These are phyloP conservation scores for Rubia yunnanensis DNA, from an alignment of 257 asterid genomes.

Conservation along the genomic window DNA sequence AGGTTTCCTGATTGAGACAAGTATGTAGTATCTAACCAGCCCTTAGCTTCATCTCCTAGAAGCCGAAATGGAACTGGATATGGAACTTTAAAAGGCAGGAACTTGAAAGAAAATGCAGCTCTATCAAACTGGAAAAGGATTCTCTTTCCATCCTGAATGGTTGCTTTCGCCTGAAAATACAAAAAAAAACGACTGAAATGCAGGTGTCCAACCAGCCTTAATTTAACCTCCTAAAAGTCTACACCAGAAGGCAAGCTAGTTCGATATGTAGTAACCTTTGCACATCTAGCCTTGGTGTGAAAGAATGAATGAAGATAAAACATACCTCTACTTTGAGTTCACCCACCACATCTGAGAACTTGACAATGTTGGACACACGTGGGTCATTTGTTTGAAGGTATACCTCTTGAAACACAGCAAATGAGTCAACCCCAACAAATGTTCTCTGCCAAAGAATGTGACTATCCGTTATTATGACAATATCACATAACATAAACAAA, in stretches of 20 bases:
- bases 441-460: conserved; percentile 51
- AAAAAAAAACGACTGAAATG: neutral
- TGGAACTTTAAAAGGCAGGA: conserved; percentile 86
- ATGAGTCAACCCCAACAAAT: conserved; percentile 85
- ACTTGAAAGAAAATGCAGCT: conserved; percentile 79
- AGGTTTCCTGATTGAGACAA: conserved; percentile 79
- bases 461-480: neutral
- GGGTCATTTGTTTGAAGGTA: conserved; percentile 65
- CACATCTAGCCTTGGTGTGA: neutral
- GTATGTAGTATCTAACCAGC: conserved; percentile 91
- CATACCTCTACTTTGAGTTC: conserved; percentile 94
- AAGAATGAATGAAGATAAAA: neutral
- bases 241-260: neutral
- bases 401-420: conserved; percentile 83
- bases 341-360: conserved; percentile 64
- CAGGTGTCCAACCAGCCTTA: neutral
- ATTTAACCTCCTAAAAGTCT: neutral
- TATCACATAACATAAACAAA: neutral
- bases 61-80: conserved; percentile 89
- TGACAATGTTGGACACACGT: conserved; percentile 81
- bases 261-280: neutral
- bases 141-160: conserved; percentile 53
- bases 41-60: conserved; percentile 96
- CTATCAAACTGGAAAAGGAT: conserved; percentile 79
- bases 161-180: conserved; percentile 59